phyloP scores from a whole-genome alignment of 805 yeast species.

The Zygosaccharomyces gambellarensis region DNA sequence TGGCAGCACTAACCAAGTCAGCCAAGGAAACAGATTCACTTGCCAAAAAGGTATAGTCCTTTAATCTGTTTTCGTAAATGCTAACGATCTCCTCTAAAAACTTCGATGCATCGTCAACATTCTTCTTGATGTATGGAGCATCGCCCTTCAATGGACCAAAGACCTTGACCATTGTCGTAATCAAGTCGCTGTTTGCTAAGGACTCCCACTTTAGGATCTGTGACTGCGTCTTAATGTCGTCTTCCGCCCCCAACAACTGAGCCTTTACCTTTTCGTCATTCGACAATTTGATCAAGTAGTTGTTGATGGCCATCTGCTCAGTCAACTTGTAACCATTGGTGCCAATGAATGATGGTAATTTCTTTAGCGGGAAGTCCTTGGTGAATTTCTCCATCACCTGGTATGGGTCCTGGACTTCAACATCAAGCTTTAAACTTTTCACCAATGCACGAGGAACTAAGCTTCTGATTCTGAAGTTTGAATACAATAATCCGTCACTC shows the following conservation, averaged over 20 bases:
- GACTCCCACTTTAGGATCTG: slow-evolving; percentile 73
- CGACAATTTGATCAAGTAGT: slow-evolving; percentile 42
- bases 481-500: slow-evolving; percentile 67
- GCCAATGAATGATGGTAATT: slow-evolving; percentile 65
- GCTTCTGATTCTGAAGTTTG: slow-evolving; percentile 39
- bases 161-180: slow-evolving; percentile 43
- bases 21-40: slow-evolving; percentile 57
- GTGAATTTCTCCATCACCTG: slow-evolving; percentile 38
- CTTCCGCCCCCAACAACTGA: slow-evolving; percentile 50
- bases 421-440: slow-evolving; percentile 56
- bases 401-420: slow-evolving; percentile 40
- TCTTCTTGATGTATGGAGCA: slow-evolving; percentile 75
- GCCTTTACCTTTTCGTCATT: slow-evolving; percentile 35
- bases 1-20: slow-evolving; percentile 24
- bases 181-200: slow-evolving; percentile 62
- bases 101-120: slow-evolving; percentile 44
- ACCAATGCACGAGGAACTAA: slow-evolving; percentile 47
- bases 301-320: slow-evolving; percentile 61
- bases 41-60: slow-evolving; percentile 63
- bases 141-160: slow-evolving; percentile 60
- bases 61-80: slow-evolving; percentile 53
- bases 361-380: slow-evolving; percentile 57
- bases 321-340: slow-evolving; percentile 67
- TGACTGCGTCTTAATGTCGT: slow-evolving; percentile 37
- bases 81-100: slow-evolving; percentile 38